These are phyloP conservation scores for Trichoderma virens DNA, from an alignment of 495 filamentous ascomycete genomes.

Conservation along the genomic window DNA sequence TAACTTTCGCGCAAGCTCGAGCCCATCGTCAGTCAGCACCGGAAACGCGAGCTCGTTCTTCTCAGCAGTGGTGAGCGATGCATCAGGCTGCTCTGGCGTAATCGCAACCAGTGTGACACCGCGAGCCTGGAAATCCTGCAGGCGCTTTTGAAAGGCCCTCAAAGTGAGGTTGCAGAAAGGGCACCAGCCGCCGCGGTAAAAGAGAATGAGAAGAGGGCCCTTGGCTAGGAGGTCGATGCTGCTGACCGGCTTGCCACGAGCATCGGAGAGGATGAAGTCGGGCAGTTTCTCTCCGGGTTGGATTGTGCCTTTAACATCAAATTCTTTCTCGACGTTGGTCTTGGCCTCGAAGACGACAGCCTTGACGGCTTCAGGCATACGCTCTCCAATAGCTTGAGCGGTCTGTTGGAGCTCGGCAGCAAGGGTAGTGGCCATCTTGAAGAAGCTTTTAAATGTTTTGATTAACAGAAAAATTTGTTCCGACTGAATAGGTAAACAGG, in stretches of 20 bases:
- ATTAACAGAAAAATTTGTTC: neutral
- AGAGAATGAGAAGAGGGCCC: constrained; percentile 27
- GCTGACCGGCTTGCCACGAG: neutral
- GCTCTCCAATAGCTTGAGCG: neutral
- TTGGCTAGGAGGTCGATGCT: neutral
- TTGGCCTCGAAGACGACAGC: neutral
- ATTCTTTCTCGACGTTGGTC: neutral
- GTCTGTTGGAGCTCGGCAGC: neutral
- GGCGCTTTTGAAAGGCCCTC: constrained; percentile 21
- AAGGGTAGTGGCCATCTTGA: neutral
- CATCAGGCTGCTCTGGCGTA: constrained; percentile 30
- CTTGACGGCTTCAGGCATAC: neutral
- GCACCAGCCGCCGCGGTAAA: constrained; percentile 39
- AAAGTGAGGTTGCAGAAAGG: constrained; percentile 35
- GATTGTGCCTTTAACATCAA: neutral
- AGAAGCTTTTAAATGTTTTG: neutral
- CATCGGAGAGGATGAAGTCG: neutral
- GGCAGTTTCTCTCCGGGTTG: neutral
- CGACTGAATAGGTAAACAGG: too few relatives aligned
- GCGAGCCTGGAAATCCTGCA: constrained; percentile 24
- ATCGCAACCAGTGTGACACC: constrained; percentile 34
- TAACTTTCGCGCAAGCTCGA: constrained; percentile 26
- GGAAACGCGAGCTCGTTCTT: constrained; percentile 30
- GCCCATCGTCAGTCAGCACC: constrained; percentile 31
- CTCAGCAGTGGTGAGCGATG: constrained; percentile 22